Conservation (phyloP, 768 basidiomycete genomes). For the Lentinula raphanica region DNA sequence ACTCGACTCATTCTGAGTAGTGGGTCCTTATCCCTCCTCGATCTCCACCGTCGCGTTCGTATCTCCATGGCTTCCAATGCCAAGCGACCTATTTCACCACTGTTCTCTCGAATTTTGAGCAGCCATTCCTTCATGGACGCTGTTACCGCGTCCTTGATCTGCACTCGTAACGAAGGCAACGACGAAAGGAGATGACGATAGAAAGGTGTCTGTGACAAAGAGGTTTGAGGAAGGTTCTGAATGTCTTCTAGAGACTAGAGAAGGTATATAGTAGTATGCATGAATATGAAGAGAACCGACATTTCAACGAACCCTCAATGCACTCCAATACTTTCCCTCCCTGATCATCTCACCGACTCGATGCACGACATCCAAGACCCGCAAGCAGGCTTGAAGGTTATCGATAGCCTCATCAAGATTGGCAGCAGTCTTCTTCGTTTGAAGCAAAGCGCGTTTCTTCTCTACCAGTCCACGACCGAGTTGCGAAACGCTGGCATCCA, state of each 20-base stretch:
- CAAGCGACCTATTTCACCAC: slow-evolving; percentile 76
- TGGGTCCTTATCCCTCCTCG: slow-evolving; percentile 78
- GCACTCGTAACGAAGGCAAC: slow-evolving; percentile 80
- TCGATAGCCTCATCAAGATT: slow-evolving; percentile 98
- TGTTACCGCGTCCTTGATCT: slow-evolving; percentile 91
- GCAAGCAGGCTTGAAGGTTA: slow-evolving; percentile 86
- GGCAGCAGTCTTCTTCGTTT: slow-evolving; percentile 87
- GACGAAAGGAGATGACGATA: slow-evolving; percentile 90
- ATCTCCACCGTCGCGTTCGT: slow-evolving; percentile 78
- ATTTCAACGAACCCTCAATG: slow-evolving; percentile 72
- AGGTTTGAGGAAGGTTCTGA: slow-evolving; percentile 81
- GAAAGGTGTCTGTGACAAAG: slow-evolving; percentile 87
- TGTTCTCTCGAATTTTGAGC: slow-evolving; percentile 87
- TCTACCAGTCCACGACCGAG: slow-evolving; percentile 85
- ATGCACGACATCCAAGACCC: slow-evolving; percentile 88
- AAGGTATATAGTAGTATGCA: slow-evolving; percentile 17
- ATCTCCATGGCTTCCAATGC: slow-evolving; percentile 89
- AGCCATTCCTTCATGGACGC: slow-evolving; percentile 97
- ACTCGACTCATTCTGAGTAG: slow-evolving; percentile 71
- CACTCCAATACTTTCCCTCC: slow-evolving; percentile 95
- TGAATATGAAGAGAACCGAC: slow-evolving; percentile 18
- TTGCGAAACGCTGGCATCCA: slow-evolving; percentile 85
- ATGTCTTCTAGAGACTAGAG: slow-evolving; percentile 91
- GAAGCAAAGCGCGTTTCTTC: slow-evolving; percentile 87
- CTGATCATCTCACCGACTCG: slow-evolving; percentile 90